phyloP scores from a whole-genome alignment of 2,329 filamentous ascomycete genomes.

The Fusarium compactum region DNA sequence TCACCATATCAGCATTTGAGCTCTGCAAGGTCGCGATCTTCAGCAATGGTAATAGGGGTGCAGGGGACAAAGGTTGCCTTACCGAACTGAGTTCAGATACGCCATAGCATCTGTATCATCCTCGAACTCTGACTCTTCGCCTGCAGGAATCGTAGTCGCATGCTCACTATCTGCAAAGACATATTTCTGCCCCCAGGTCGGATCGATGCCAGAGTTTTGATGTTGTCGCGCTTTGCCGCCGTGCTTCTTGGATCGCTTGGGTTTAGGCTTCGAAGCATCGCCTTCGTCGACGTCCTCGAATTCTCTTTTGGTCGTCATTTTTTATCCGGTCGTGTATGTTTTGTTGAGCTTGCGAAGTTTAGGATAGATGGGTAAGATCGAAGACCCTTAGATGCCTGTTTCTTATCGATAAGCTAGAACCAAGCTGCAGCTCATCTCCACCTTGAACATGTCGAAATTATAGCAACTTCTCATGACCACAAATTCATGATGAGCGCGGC shows the following conservation, averaged over 20 bases:
- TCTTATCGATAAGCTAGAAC: constrained; percentile 41
- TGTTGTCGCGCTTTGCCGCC: constrained; percentile 54
- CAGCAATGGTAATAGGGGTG: constrained; percentile 44
- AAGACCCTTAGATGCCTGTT: constrained; percentile 24
- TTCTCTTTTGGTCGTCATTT: constrained; percentile 55
- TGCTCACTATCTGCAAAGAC: constrained; percentile 75
- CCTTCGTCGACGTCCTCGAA: constrained; percentile 49
- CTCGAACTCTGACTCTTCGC: constrained; percentile 74
- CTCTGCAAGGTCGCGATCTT: constrained; percentile 39
- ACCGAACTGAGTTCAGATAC: constrained; percentile 79
- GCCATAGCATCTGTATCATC: constrained; percentile 75
- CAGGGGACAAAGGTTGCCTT: constrained; percentile 50
- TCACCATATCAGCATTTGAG: constrained; percentile 63
- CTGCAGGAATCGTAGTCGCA: constrained; percentile 57
- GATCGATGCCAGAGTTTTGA: constrained; percentile 65
- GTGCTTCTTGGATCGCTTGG: constrained; percentile 48
- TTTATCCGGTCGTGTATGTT: neutral
- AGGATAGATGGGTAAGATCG: constrained; percentile 8
- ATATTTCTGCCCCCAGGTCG: constrained; percentile 77
- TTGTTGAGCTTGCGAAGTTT: constrained; percentile 18
- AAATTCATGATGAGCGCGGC: constrained; percentile 50
- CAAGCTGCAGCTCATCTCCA: constrained; percentile 29
- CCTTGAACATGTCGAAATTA: constrained; percentile 4
- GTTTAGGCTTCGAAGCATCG: constrained; percentile 45
- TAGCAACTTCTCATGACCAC: constrained; percentile 41